phyloP scores from a whole-genome alignment of 2,329 filamentous ascomycete genomes.

The Cladorrhinum sp. region DNA sequence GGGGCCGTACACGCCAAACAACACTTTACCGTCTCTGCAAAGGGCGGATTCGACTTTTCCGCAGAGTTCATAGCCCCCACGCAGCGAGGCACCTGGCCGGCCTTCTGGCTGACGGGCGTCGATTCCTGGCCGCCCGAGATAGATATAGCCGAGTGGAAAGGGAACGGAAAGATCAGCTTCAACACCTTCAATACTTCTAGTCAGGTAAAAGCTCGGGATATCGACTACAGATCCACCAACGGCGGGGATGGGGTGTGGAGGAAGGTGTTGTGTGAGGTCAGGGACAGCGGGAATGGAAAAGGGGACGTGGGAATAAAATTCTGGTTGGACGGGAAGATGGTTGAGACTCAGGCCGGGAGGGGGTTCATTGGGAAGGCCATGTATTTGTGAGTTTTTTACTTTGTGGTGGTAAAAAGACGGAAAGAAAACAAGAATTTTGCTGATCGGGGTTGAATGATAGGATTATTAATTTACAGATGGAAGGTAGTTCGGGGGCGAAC shows the following conservation, averaged over 20 bases:
- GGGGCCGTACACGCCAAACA: conserved; percentile 42
- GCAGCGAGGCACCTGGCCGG: conserved; percentile 51
- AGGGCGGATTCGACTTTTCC: conserved; percentile 41
- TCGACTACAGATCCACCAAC: conserved; percentile 46
- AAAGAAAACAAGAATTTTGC: not conserved
- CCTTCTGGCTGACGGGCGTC: conserved; percentile 56
- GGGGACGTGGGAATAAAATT: conserved; percentile 51
- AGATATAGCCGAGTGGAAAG: conserved; percentile 61
- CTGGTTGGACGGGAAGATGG: conserved; percentile 49
- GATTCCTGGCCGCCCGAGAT: conserved; percentile 58
- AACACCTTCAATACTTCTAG: conserved; percentile 53
- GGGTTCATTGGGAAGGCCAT: conserved; percentile 48
- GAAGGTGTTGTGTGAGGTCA: conserved; percentile 48
- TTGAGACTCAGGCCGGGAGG: conserved; percentile 49
- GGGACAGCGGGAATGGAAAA: conserved; percentile 45
- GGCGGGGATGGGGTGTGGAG: conserved; percentile 50
- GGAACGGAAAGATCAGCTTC: conserved; percentile 53
- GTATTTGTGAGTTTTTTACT: conserved; percentile 35
- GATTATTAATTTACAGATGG: conserved; percentile 47
- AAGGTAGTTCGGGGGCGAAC: conserved; percentile 43
- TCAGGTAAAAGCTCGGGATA: conserved; percentile 45
- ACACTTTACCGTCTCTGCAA: conserved; percentile 38
- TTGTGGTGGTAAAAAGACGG: not conserved
- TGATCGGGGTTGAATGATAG: conserved; percentile 25
- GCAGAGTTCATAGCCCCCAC: conserved; percentile 42